Conservation (phyloP, 345 rosid species). For the Populus nigra region DNA sequence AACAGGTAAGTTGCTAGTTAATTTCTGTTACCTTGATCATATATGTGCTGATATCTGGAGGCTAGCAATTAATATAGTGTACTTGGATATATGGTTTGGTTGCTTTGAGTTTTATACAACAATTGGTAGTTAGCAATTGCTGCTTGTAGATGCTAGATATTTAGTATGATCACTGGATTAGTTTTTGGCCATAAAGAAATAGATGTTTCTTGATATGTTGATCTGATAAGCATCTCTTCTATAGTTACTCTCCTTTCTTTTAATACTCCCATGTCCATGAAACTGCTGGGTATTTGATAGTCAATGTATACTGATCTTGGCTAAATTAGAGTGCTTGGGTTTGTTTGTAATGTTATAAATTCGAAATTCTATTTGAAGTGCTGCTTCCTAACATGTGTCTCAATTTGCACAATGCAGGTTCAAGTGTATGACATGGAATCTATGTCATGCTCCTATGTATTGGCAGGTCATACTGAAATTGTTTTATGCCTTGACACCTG, state of each 20-base stretch:
- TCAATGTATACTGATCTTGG: neutral
- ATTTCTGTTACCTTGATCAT: neutral
- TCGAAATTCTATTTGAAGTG: conserved; percentile 5
- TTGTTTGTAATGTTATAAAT: conserved; percentile 1
- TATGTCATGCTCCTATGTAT: conserved; percentile 91
- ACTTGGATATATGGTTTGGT: neutral
- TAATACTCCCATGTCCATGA: neutral
- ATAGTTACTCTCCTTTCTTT: neutral
- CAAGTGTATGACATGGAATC: conserved; percentile 81
- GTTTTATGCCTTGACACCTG: conserved; percentile 82
- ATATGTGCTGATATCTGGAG: conserved; percentile 5
- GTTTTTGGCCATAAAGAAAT: neutral
- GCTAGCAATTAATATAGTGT: neutral
- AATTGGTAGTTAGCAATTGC: neutral
- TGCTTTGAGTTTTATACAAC: neutral
- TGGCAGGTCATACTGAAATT: conserved; percentile 80
- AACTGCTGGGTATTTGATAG: neutral
- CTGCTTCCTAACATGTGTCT: conserved; percentile 16
- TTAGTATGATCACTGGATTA: neutral
- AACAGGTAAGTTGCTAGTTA: conserved; percentile 51
- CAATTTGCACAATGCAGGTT: conserved; percentile 51
- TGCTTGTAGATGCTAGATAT: neutral
- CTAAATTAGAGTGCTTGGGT: conserved; percentile 8
- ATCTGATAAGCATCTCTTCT: neutral
- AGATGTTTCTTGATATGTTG: neutral